Evolutionary conservation across 192 early-diverging fungal species (phyloP).

Genomic region (Helicostylum pulchrum): DNA sequence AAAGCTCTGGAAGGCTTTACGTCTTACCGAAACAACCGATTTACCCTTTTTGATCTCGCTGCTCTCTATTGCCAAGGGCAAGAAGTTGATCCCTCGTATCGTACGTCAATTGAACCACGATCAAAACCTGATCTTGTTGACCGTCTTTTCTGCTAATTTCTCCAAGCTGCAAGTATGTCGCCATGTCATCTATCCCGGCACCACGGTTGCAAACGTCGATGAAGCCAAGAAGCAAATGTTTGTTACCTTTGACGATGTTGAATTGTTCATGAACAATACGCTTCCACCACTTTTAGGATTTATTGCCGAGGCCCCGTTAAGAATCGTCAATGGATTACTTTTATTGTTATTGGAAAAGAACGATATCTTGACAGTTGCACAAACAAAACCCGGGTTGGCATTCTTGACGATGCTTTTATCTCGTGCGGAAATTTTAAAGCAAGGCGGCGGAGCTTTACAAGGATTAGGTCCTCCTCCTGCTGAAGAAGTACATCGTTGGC

Average conservation of each 20-base stretch:
- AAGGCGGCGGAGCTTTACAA: constrained; percentile 51
- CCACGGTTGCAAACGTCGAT: constrained; percentile 23
- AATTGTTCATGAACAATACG: constrained; percentile 86
- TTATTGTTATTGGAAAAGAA: constrained; percentile 86
- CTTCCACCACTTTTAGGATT: constrained; percentile 81
- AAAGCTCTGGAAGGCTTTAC: constrained; percentile 63
- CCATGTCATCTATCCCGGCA: constrained; percentile 43
- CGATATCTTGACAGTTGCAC: constrained; percentile 82
- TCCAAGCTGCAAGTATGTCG: constrained; percentile 69
- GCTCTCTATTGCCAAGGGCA: constrained; percentile 85
- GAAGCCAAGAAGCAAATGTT: constrained; percentile 26
- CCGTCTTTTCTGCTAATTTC: constrained; percentile 73
- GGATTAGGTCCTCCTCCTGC: constrained; percentile 38
- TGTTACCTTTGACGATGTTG: constrained; percentile 62
- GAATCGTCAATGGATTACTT: constrained; percentile 77
- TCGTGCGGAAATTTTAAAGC: constrained; percentile 87
- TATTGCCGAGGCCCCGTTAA: constrained; percentile 79
- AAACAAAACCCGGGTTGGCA: constrained; percentile 80
- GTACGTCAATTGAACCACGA: constrained; percentile 74
- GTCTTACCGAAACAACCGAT: constrained; percentile 41
- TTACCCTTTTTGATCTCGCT: constrained; percentile 61
- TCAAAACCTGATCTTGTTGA: constrained; percentile 75
- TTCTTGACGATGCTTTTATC: constrained; percentile 88
- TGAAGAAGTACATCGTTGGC: constrained; percentile 61
- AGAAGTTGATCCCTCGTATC: constrained; percentile 81